A percentile compares a stretch with the other conserved stretches of the same genome.
Conservation (phyloP, 768 basidiomycete species). For the Boletus vinaceobasis region DNA sequence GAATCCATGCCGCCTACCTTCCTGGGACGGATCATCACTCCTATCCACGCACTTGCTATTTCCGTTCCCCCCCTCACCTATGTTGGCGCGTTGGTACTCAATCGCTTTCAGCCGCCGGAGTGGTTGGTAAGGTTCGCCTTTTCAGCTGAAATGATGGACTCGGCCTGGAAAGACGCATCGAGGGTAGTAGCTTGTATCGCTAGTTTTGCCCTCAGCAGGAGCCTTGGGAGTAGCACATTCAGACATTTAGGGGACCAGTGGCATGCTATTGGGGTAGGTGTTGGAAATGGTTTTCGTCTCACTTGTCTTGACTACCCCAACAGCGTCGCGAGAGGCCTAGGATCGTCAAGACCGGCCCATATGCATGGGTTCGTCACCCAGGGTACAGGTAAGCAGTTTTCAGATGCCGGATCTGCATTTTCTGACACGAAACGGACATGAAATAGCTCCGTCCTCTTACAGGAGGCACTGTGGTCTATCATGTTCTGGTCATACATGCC, state of each 20-base stretch:
- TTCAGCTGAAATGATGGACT: constrained; percentile 3
- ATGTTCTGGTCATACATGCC: constrained; percentile 34
- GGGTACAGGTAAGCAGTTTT: constrained; percentile 22
- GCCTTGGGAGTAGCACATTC: neutral
- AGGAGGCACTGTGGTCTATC: constrained; percentile 17
- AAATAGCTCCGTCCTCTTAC: constrained; percentile 16
- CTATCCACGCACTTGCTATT: constrained; percentile 20
- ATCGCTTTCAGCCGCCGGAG: constrained; percentile 25
- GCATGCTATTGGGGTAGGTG: constrained; percentile 25
- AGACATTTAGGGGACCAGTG: constrained; percentile 26
- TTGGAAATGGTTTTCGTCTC: neutral
- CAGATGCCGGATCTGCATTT: no score
- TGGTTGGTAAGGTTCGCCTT: constrained; percentile 29
- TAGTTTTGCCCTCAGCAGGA: constrained; percentile 1
- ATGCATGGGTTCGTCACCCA: constrained; percentile 35
- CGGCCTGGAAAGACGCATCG: constrained; percentile 6
- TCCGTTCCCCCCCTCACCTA: constrained; percentile 24
- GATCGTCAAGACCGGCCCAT: constrained; percentile 32
- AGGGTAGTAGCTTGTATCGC: constrained; percentile 22
- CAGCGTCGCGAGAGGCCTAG: constrained; percentile 30
- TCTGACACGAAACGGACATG: neutral
- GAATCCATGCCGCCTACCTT: constrained; percentile 13
- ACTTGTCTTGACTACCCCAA: neutral
- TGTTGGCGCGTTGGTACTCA: constrained; percentile 19
- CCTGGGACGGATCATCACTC: constrained; percentile 23